phyloP scores from a whole-genome alignment of 441 rosid species.

The Bocquillonia castaneifolia region DNA sequence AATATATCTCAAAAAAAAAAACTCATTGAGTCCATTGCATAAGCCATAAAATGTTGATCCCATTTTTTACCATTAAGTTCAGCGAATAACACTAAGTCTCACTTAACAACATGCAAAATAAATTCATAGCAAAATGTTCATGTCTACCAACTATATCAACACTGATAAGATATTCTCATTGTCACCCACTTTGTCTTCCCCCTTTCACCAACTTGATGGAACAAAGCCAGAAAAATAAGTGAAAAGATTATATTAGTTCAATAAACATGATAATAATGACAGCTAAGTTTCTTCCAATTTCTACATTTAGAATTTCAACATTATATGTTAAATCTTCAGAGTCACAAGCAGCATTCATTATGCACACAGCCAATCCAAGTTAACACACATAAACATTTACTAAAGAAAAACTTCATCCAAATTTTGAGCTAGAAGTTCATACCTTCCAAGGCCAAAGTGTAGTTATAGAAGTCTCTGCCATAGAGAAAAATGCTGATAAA shows the following conservation, averaged over 20 bases:
- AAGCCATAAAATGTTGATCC: neutral
- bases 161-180: neutral
- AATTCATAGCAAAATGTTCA: no score
- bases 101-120: neutral
- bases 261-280: neutral
- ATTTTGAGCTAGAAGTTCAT: constrained; percentile 19
- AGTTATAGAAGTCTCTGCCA: constrained; percentile 98
- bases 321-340: neutral
- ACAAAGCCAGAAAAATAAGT: neutral
- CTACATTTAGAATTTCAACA: neutral
- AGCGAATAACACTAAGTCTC: neutral
- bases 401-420: constrained; percentile 2
- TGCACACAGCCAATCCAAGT: neutral
- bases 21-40: neutral
- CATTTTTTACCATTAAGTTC: neutral
- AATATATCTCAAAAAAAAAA: no score
- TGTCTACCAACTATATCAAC: neutral
- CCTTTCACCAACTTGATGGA: neutral
- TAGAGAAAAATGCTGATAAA: constrained; percentile 93
- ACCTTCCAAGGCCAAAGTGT: constrained; percentile 99
- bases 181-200: neutral
- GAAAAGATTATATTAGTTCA: neutral
- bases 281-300: neutral
- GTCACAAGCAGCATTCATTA: neutral
- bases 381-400: neutral